Conservation (phyloP, 345 rosid genomes). For the Nephelium lappaceum region DNA sequence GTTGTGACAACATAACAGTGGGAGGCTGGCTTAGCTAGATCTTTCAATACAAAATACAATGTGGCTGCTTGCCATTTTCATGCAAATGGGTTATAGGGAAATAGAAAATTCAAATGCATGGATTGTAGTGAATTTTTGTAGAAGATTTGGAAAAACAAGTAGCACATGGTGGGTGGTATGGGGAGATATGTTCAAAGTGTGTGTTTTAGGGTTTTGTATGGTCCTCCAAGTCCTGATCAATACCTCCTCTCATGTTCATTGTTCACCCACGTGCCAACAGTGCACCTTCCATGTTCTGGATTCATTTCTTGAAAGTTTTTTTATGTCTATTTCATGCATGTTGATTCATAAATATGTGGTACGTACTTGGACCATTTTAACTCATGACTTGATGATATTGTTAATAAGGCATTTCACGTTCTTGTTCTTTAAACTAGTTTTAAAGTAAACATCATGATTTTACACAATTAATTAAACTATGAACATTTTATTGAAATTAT, state of each 20-base stretch:
- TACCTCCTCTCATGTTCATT: slow-evolving; percentile 25
- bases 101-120: not conserved
- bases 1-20: not conserved
- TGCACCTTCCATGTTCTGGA: slow-evolving; percentile 22
- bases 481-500: not conserved
- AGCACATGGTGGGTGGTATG: slow-evolving; percentile 1
- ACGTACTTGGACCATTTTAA: not conserved
- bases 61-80: slow-evolving; percentile 8
- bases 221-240: not conserved
- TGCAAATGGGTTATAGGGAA: not conserved
- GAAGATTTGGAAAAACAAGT: not conserved
- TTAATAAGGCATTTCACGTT: not conserved
- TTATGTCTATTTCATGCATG: not conserved
- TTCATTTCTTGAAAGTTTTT: not conserved
- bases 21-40: not conserved
- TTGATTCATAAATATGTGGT: not conserved
- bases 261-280: slow-evolving; percentile 40
- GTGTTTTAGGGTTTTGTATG: not conserved
- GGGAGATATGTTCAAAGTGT: not conserved
- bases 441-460: not conserved
- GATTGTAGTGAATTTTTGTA: not conserved
- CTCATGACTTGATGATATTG: not conserved
- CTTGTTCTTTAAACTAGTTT: not conserved
- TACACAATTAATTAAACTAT: not conserved
- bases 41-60: slow-evolving; percentile 8